Evolutionary conservation across 2,329 filamentous ascomycete species (phyloP).

Genomic region (Calycina marina): DNA sequence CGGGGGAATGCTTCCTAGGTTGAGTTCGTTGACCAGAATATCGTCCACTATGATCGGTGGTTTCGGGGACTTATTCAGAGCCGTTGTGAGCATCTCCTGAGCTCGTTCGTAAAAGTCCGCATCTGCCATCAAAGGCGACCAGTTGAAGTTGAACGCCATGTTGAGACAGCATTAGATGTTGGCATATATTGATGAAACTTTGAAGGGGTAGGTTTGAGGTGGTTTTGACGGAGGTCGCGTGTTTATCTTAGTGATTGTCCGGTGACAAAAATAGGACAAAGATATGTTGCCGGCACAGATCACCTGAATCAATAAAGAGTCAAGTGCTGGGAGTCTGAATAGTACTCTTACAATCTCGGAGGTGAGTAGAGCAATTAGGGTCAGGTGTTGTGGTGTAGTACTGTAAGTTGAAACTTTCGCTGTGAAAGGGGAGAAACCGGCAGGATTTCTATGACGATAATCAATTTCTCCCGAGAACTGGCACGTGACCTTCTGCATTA

Average conservation of each 20-base stretch:
- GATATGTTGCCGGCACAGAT: background rate
- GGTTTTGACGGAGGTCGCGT: no score
- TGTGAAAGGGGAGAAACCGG: no score
- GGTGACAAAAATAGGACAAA: constrained; percentile 11
- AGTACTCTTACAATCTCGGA: background rate
- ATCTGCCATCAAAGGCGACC: constrained; percentile 95
- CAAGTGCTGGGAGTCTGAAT: constrained; percentile 6
- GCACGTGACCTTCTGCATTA: no score
- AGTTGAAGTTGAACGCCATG: constrained; percentile 99
- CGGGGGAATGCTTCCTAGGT: constrained; percentile 85
- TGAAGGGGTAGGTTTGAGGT: no score
- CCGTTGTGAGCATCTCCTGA: constrained; percentile 84
- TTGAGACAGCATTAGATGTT: constrained; percentile 20
- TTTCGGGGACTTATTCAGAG: constrained; percentile 94
- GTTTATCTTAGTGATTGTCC: no score
- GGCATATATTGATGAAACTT: no score
- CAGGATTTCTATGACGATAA: no score
- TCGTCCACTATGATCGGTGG: constrained; percentile 99
- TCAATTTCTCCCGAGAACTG: no score
- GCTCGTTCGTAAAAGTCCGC: constrained; percentile 80
- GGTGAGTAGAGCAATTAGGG: background rate
- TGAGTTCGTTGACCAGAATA: constrained; percentile 95
- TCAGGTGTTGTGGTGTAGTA: background rate
- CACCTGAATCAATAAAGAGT: constrained; percentile 14
- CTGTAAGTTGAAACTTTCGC: no score